Conservation (phyloP, 2,329 filamentous ascomycete species). For the Clonostachys byssicola region DNA sequence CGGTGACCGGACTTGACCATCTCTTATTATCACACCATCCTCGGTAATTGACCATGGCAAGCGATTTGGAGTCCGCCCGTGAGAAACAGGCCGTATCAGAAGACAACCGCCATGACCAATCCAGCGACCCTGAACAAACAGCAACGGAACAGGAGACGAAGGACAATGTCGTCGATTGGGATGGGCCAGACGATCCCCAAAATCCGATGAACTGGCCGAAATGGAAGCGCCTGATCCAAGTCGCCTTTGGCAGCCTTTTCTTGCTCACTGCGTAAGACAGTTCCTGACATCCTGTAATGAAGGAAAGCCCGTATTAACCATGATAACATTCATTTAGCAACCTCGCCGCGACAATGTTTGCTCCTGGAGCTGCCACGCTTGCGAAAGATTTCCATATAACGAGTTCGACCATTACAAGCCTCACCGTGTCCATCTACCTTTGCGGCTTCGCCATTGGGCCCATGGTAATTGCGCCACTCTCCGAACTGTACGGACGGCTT, state of each 20-base stretch:
- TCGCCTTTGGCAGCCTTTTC: slow-evolving; percentile 35
- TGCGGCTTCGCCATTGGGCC: slow-evolving; percentile 51
- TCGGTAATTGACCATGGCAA: too few species aligned
- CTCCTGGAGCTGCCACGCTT: slow-evolving; percentile 47
- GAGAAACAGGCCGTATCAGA: too few species aligned
- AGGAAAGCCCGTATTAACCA: neutral
- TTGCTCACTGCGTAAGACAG: slow-evolving; percentile 23
- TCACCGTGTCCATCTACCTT: slow-evolving; percentile 37
- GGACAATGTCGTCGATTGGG: slow-evolving; percentile 45
- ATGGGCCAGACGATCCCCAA: slow-evolving; percentile 64
- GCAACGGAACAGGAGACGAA: too few species aligned
- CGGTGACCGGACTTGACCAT: too few species aligned
- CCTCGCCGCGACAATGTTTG: slow-evolving; percentile 19
- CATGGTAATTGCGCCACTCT: slow-evolving; percentile 56
- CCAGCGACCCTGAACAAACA: too few species aligned
- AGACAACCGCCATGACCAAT: too few species aligned
- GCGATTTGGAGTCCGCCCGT: too few species aligned
- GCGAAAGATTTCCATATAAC: slow-evolving; percentile 30
- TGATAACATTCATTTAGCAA: slow-evolving; percentile 7
- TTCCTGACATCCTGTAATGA: neutral
- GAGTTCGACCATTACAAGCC: slow-evolving; percentile 23
- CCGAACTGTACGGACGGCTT: slow-evolving; percentile 54
- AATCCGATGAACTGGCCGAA: slow-evolving; percentile 64
- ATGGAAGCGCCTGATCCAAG: slow-evolving; percentile 54
- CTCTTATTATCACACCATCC: too few species aligned